Base-by-base conservation (phyloP, 108 stramenopile species). In the Parietichytrium sp. region DNA sequence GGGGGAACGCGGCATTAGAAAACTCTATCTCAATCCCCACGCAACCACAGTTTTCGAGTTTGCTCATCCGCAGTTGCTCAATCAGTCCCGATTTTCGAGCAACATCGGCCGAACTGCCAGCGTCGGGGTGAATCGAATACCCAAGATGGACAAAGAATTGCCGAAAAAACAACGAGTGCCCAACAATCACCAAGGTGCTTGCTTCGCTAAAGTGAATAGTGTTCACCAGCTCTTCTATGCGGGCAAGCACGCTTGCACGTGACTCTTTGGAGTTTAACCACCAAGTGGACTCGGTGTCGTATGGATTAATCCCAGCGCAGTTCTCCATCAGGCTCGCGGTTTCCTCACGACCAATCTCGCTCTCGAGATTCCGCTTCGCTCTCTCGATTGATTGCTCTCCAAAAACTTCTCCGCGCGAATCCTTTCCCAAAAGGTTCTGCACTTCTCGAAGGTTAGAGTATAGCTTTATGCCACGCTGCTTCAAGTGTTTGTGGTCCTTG, bases 351-450 rank as follows among this genome's bases (percentile, higher is more conserved):
- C n/a, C n/a, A n/a, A n/a, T n/a, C 45, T 72, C 61, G 1, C 45
- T 12, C 33, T 38, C 38, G 2, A 72, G 45, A 8, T 45, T 33
- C 3, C 45, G 61, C 61, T 47, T 25, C 6, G 61, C 61, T 7
- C 61, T 33, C 61, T 13, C 16, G 20, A 72, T 45, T n/a, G 38
- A 18, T 6, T 72, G 38, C 42, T 72, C 20, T 16, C 61, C 61
- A 25, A 33, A 72, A 0, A 72, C 61, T 6, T n/a, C 2, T 12
- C 61, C 61, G 38, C 36, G 36, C 10, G 61, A 72, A 20, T 72
- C 61, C 61, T 72, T 72, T 16, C 61, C 61, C 4, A 72, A 42
- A 33, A 72, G 33, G 33, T 72, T 72, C 33, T 72, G 61, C 6
- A 72, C 61, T 42, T 72, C 61, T 6, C 61, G 61, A 6, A 42